Percentiles rank a stretch among this genome's conserved stretches.
Conservation (phyloP, 2,329 filamentous ascomycete species). For the Cercospora beticola region DNA sequence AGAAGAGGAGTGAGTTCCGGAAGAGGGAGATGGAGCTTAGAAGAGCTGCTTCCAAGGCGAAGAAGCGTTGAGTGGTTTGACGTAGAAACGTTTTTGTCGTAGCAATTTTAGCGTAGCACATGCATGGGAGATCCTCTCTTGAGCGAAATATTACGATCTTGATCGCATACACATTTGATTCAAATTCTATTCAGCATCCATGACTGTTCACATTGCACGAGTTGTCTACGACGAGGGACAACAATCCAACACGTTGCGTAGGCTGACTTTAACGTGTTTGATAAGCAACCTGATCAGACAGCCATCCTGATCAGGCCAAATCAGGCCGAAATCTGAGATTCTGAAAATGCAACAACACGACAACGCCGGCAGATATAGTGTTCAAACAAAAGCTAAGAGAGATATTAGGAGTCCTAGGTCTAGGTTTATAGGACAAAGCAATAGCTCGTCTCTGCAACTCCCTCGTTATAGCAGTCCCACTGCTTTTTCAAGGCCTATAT, state of each 20-base stretch:
- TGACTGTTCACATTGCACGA: background rate
- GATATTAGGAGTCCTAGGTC: no score
- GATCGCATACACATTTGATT: background rate
- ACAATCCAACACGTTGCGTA: background rate
- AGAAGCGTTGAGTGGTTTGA: background rate
- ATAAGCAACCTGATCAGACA: no score
- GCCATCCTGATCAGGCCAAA: no score
- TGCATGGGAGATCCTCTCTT: background rate
- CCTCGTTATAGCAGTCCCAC: no score
- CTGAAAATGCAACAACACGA: no score
- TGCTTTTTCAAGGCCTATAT: no score
- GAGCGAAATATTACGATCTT: background rate
- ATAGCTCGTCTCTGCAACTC: no score
- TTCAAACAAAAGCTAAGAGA: no score
- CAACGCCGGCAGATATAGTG: no score
- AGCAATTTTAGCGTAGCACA: background rate
- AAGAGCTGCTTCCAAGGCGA: background rate
- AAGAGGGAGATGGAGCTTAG: conserved; percentile 7
- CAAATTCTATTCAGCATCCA: background rate
- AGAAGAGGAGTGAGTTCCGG: background rate
- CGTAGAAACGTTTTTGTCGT: background rate
- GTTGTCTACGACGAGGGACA: background rate
- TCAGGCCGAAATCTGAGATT: no score
- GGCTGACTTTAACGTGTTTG: no score
- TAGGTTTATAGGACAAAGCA: no score